Evolutionary conservation across 2,329 filamentous ascomycete genomes (phyloP), one percentile per base, ranked within the genome.

Genomic region (Trichoderma lentiforme): DNA sequence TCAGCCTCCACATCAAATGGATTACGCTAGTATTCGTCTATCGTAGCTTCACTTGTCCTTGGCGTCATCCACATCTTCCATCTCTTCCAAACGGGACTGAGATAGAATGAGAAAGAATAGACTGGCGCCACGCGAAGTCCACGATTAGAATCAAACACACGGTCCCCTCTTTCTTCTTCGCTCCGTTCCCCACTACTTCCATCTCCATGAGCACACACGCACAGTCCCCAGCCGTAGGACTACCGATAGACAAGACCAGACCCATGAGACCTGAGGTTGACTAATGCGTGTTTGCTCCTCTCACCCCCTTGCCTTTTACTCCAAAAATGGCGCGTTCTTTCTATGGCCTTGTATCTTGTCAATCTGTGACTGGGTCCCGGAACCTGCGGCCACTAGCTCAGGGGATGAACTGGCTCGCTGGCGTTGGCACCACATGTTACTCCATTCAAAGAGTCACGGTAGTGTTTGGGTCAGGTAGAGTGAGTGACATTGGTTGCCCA

Each of bases 381-480:
- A 65, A 71, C 47, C 60, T 60, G 69, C 69, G 69, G 69, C 69
- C 69, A 71, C 69, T 71, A 71, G 69, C 69, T 71, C 69, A 71
- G 69, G 69, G 69, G 69, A 65, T 47, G 57, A 70, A 70, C 57
- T 70, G 66, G 66, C 66, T 69, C 56, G 56, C 53, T 60, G 65
- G 66, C 56, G 28, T 69, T 61, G 26, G 66, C 30, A 53, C 64
- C 47, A 67, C 51, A 58, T 57, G 51, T 26, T 58, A 36, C 57
- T 26, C 57, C 53, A 62, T 62, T n/a, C 39, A n/a, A 18, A 65
- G 28, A 21, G 39, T 53, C 24, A 18, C 6, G 30, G 63, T 34
- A 36, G 47, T 6, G 5, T 66, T 66, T 66, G 21, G 63, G 47
- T 66, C 24, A 56, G 63, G 63, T 58, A 24, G 64, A 21, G 51